Evolutionary conservation across 495 filamentous ascomycete species (phyloP).

Genomic region (Trichoderma reesei): DNA sequence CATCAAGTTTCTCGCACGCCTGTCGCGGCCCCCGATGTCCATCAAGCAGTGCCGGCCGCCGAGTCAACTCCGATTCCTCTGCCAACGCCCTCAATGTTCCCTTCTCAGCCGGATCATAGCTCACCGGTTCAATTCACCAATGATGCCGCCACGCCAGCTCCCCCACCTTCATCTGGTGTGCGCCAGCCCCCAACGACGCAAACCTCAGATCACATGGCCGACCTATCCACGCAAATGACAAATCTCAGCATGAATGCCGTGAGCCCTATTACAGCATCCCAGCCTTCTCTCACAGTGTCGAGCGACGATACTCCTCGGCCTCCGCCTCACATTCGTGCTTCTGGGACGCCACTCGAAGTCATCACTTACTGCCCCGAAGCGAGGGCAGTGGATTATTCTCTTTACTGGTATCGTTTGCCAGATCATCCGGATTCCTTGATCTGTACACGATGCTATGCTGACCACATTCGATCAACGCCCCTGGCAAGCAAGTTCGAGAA

Average conservation of each 20-base stretch:
- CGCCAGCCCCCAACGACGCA: background rate
- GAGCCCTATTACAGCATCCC: background rate
- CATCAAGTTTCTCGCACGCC: background rate
- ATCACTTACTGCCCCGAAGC: background rate
- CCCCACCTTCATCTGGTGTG: background rate
- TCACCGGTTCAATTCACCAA: background rate
- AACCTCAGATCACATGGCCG: background rate
- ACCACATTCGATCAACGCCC: background rate
- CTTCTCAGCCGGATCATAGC: background rate
- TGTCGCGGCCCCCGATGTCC: background rate
- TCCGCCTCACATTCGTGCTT: background rate
- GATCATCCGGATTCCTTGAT: background rate
- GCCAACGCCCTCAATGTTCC: background rate
- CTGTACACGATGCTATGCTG: background rate
- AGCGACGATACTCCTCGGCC: background rate
- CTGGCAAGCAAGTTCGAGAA: conserved; percentile 1
- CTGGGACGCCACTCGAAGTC: background rate
- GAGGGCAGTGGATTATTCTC: background rate
- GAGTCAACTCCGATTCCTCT: background rate
- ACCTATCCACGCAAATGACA: background rate
- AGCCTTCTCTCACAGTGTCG: background rate
- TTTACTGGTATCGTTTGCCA: background rate
- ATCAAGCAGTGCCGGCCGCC: background rate
- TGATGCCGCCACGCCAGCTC: background rate
- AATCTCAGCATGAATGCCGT: background rate